A percentile compares a stretch with the other conserved stretches of the same genome.
Evolutionary conservation across 352 stramenopile species (phyloP).

Genomic region (Pythium aquatile): DNA sequence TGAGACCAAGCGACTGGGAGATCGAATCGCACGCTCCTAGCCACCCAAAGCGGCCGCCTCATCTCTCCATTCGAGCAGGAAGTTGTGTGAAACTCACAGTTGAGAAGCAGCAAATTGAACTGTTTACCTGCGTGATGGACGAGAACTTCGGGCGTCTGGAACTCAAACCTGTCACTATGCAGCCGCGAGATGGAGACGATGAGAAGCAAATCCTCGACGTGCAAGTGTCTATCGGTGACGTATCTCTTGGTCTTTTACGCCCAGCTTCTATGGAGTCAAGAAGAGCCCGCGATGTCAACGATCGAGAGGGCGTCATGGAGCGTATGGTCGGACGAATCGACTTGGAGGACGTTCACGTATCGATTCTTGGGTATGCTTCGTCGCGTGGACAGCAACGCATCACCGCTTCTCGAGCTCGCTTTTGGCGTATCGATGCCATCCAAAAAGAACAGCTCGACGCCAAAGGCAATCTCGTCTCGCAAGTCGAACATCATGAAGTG

Average conservation of each 20-base stretch:
- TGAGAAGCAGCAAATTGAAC: constrained; percentile 62
- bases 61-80: constrained; percentile 12
- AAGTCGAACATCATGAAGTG: constrained; percentile 13
- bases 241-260: constrained; percentile 38
- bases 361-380: constrained; percentile 46
- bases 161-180: neutral
- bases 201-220: constrained; percentile 48
- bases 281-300: constrained; percentile 6
- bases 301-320: constrained; percentile 23
- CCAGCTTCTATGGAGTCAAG: constrained; percentile 4
- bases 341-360: constrained; percentile 40
- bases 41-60: constrained; percentile 14
- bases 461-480: neutral
- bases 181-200: constrained; percentile 24
- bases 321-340: constrained; percentile 42
- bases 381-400: constrained; percentile 51
- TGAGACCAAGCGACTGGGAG: constrained; percentile 37
- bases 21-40: neutral
- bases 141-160: constrained; percentile 53
- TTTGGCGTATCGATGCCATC: constrained; percentile 52
- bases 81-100: constrained; percentile 34
- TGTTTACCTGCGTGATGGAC: constrained; percentile 55
- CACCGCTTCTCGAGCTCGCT: constrained; percentile 32
- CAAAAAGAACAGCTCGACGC: neutral
- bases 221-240: constrained; percentile 43